Conservation (phyloP, 176 grass and related monocot species). For the Elaeis guineensis region DNA sequence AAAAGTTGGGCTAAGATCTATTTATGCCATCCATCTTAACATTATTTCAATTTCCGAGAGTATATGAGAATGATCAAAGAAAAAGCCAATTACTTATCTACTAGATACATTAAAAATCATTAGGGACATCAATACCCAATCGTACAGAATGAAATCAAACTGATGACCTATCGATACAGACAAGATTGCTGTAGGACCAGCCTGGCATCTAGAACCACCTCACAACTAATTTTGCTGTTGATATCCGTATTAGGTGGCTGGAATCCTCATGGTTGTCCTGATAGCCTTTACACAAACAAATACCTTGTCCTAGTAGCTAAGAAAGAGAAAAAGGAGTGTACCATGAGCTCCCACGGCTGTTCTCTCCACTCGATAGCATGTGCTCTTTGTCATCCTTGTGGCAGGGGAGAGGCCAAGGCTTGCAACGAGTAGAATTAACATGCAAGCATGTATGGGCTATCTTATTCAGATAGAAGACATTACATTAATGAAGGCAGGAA, state of each 20-base stretch:
- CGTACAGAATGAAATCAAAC: no score
- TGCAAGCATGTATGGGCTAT: neutral
- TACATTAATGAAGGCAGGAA: no score
- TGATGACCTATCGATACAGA: neutral
- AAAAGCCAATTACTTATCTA: no score
- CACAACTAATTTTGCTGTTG: conserved; percentile 6
- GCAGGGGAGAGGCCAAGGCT: neutral
- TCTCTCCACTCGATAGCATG: no score
- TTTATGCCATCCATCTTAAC: no score
- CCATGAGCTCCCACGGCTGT: neutral
- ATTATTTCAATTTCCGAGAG: no score
- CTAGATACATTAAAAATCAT: no score
- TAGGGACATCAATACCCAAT: no score
- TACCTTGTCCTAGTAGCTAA: neutral
- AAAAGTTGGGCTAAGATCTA: no score
- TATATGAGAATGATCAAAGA: no score
- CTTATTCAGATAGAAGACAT: no score
- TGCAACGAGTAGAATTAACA: neutral
- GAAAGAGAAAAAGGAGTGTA: neutral
- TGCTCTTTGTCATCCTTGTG: neutral
- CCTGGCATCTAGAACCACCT: neutral
- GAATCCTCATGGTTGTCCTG: neutral
- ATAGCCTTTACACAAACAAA: neutral
- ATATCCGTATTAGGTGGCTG: neutral
- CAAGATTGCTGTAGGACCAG: neutral